These are phyloP conservation scores for Verticillium albo-atrum DNA, from an alignment of 2,329 filamentous ascomycete genomes.

Conservation along the genomic window DNA sequence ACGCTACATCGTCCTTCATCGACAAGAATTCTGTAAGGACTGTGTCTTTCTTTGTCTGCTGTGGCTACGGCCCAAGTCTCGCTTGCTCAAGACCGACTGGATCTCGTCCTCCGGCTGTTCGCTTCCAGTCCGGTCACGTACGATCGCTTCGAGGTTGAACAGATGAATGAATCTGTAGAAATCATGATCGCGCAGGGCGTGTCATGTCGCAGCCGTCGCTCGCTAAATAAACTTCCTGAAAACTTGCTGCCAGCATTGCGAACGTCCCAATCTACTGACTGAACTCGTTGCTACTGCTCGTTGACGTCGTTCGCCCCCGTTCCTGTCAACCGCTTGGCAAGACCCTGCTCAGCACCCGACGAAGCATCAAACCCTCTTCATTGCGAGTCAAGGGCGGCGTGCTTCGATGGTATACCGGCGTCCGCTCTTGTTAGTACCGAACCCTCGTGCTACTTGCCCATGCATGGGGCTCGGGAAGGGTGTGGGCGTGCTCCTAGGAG, in stretches of 20 bases:
- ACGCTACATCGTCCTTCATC: neutral
- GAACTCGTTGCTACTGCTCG: neutral
- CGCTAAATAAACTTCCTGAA: neutral
- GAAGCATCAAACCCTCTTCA: neutral
- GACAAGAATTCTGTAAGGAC: neutral
- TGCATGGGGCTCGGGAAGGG: neutral
- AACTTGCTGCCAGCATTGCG: neutral
- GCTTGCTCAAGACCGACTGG: neutral
- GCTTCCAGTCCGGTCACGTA: neutral
- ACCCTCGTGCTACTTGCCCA: neutral
- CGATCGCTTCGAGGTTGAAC: neutral
- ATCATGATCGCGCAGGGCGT: neutral
- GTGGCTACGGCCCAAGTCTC: neutral
- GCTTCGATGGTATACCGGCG: neutral
- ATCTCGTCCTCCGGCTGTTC: neutral
- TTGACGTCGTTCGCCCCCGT: neutral
- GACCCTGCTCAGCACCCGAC: neutral
- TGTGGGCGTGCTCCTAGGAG: neutral
- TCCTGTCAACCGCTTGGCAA: neutral
- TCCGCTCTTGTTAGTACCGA: neutral
- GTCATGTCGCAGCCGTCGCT: neutral
- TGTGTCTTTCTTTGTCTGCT: neutral
- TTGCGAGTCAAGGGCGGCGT: neutral
- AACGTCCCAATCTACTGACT: neutral
- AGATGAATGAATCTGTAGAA: neutral